Conservation (phyloP, 371 early-diverging fungal genomes). For the Scutellospora calospora region DNA sequence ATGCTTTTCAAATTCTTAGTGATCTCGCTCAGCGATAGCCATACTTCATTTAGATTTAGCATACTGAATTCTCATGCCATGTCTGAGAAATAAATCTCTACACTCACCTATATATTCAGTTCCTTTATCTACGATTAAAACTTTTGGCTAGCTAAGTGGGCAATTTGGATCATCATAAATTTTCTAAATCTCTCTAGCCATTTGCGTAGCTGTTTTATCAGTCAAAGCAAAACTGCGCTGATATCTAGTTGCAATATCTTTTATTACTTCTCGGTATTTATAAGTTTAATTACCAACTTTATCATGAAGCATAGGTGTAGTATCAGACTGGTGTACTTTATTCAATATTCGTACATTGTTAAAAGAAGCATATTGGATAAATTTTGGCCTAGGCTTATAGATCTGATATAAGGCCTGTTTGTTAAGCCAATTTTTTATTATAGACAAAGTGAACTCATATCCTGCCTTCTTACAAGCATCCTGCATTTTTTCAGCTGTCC, state of each 20-base stretch:
- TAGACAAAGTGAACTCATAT: too few relatives aligned
- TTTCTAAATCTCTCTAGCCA: background rate
- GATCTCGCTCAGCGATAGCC: too few relatives aligned
- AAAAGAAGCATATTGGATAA: background rate
- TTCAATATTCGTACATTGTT: background rate
- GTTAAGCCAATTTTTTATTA: too few relatives aligned
- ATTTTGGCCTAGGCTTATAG: too few relatives aligned
- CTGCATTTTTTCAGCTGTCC: too few relatives aligned
- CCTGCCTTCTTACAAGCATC: too few relatives aligned
- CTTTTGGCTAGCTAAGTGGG: background rate
- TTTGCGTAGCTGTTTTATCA: background rate
- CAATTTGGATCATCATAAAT: background rate
- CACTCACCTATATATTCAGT: slow-evolving; percentile 5
- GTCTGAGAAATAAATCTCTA: too few relatives aligned
- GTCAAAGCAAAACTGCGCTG: background rate
- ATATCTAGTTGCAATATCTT: background rate
- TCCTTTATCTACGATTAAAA: background rate
- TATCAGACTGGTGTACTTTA: background rate
- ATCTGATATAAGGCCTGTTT: too few relatives aligned
- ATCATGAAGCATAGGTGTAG: background rate
- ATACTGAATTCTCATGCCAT: background rate
- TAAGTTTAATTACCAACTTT: background rate
- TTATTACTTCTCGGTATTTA: background rate
- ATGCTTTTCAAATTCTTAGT: too few relatives aligned
- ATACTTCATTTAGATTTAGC: too few relatives aligned